Evolutionary conservation across 2,329 filamentous ascomycete genomes (phyloP).

Genomic region (Leptographium galeiforme): DNA sequence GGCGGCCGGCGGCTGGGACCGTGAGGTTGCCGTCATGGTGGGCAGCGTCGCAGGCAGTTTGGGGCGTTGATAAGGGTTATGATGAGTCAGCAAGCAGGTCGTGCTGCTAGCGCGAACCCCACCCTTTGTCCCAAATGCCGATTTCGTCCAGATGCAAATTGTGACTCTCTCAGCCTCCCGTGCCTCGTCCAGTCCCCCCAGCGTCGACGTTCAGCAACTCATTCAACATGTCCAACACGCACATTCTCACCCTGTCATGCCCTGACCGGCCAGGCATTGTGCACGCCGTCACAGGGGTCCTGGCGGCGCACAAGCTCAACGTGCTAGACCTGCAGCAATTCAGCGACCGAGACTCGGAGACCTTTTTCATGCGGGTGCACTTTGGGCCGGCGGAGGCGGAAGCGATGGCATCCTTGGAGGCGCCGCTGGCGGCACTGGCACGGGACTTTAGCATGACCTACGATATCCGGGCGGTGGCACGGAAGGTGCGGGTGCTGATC

Average conservation of each 20-base stretch:
- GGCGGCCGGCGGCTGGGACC: constrained; percentile 50
- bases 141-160: neutral
- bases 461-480: constrained; percentile 51
- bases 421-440: constrained; percentile 48
- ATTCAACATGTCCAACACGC: constrained; percentile 34
- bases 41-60: constrained; percentile 55
- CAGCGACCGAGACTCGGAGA: constrained; percentile 58
- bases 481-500: constrained; percentile 66
- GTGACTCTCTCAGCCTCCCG: neutral
- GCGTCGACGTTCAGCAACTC: neutral
- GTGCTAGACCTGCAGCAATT: constrained; percentile 79
- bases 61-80: neutral
- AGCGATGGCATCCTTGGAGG: constrained; percentile 36
- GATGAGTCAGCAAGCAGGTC: neutral
- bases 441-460: constrained; percentile 53
- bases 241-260: constrained; percentile 71
- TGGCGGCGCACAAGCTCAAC: constrained; percentile 62
- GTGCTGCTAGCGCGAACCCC: neutral
- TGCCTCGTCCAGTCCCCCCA: neutral
- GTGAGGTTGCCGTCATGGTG: constrained; percentile 91
- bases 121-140: neutral
- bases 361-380: constrained; percentile 82
- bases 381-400: constrained; percentile 48
- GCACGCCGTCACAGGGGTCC: constrained; percentile 67
- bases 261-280: constrained; percentile 77